Evolutionary conservation across 2,329 filamentous ascomycete genomes (phyloP).

Genomic region (Hypoxylon sp.): DNA sequence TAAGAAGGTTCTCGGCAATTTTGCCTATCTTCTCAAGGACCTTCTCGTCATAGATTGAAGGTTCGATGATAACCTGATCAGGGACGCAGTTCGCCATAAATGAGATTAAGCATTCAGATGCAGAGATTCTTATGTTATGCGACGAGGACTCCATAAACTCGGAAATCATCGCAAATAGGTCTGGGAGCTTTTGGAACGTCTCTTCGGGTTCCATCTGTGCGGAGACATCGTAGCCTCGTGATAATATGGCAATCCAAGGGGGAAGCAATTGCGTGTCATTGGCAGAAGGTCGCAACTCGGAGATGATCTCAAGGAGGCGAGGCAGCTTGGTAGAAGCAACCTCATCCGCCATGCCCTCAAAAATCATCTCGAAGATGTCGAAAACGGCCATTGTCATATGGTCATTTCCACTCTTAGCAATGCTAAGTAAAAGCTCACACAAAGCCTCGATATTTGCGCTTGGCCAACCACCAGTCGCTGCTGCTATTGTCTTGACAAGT

Average conservation of each 20-base stretch:
- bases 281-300: conserved; percentile 89
- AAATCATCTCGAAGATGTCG: conserved; percentile 97
- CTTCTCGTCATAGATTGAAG: conserved; percentile 94
- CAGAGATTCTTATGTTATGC: conserved; percentile 93
- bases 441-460: conserved; percentile 94
- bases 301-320: conserved; percentile 89
- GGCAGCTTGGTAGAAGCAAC: conserved; percentile 91
- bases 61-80: conserved; percentile 84
- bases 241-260: conserved; percentile 96
- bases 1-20: conserved; percentile 80
- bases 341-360: conserved; percentile 89
- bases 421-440: conserved; percentile 89
- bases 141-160: conserved; percentile 88
- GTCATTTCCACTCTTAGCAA: conserved; percentile 91
- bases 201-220: conserved; percentile 90
- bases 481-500: conserved; percentile 89
- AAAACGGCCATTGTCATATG: conserved; percentile 97
- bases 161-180: conserved; percentile 84
- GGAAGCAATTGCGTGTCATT: conserved; percentile 96
- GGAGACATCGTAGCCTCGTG: conserved; percentile 93
- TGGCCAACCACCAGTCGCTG: conserved; percentile 92
- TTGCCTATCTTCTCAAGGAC: conserved; percentile 84
- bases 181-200: conserved; percentile 90
- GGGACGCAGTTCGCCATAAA: conserved; percentile 94
- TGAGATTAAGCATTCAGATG: conserved; percentile 94